Conservation (phyloP, 371 early-diverging fungal species). For the Circinella umbellata region DNA sequence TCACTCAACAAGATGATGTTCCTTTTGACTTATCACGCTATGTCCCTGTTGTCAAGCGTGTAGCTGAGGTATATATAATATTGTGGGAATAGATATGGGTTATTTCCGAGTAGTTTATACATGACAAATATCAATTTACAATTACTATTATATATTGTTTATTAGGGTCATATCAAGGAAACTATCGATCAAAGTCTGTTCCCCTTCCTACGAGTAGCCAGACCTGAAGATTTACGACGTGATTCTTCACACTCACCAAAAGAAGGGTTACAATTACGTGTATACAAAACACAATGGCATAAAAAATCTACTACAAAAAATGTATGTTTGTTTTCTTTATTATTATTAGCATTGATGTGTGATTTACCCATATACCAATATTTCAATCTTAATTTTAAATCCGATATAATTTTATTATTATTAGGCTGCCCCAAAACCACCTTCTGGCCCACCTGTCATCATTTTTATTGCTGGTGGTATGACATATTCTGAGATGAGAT, state of each 20-base stretch:
- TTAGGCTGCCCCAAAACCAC: constrained; percentile 51
- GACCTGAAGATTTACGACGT: constrained; percentile 35
- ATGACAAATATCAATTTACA: not conserved
- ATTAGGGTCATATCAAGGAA: constrained; percentile 60
- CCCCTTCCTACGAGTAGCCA: constrained; percentile 64
- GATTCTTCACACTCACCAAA: constrained; percentile 33
- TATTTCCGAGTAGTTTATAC: not conserved
- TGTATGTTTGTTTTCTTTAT: constrained; percentile 13
- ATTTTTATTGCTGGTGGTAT: constrained; percentile 93
- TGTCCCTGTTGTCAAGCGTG: constrained; percentile 67
- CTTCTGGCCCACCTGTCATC: constrained; percentile 57
- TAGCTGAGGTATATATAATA: constrained; percentile 38
- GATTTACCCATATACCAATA: too few species aligned
- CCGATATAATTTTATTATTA: not conserved
- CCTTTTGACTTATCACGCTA: constrained; percentile 76
- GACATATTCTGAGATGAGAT: constrained; percentile 90
- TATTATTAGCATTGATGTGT: too few species aligned
- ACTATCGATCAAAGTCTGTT: constrained; percentile 63
- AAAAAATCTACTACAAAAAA: constrained; percentile 48
- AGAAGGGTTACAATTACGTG: constrained; percentile 45
- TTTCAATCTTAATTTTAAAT: too few species aligned
- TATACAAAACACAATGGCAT: constrained; percentile 63
- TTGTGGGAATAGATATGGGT: too few species aligned
- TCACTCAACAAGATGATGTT: constrained; percentile 57
- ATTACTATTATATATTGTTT: not conserved